Base-by-base conservation (phyloP, 2,329 filamentous ascomycete genomes). In the Ceratocystis alfenasii region DNA sequence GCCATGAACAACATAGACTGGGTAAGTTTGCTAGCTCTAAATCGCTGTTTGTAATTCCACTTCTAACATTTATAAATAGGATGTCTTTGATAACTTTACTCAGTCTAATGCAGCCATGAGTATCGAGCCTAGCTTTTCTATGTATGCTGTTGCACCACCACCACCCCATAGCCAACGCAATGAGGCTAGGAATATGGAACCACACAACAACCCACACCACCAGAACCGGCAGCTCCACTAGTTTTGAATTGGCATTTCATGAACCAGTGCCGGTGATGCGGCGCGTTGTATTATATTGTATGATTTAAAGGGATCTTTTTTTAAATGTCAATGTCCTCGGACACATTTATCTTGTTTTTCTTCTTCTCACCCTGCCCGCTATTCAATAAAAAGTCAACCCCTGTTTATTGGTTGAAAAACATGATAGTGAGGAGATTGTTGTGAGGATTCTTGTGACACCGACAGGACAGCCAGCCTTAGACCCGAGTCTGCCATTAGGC, bases 71-170 rank as follows among this genome's bases (percentile, higher is more conserved):
- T 10, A 17, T 66, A 4, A 61, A 45, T 64, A 84, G 82, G 78
- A 79, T 55, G 78, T 80, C 12, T 80, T 85, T 61, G 82, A 85
- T 68, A 83, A 78, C 63, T 84, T 80, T 68, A 78, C 82, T 0
- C 82, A 85, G 68, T 73, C 64, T 12, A 61, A 63, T 48, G 45
- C 67, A 8, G 66, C 63, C n/a, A 63, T 67, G 22, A 48, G 44
- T 4, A 61, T 67, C 36, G 66, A 65, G 17, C 63, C 66, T 8
- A 28, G 60, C 22, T 45, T 67, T 17, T 50, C 59, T 5, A 53
- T 67, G 25, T 59, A 59, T 10, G 17, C 20, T n/a, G 5, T 30
- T 10, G 55, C 17, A 10, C 12, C 55, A 10, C 3, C 36, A 5
- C 36, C 28, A 5, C 30, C 30, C 1, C 6, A 6, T 15, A 41